Percentiles rank a stretch among this genome's conserved stretches.
These are phyloP conservation scores for Hansenula lynferdii DNA, from an alignment of 1,139 yeast species.

Conservation along the genomic window DNA sequence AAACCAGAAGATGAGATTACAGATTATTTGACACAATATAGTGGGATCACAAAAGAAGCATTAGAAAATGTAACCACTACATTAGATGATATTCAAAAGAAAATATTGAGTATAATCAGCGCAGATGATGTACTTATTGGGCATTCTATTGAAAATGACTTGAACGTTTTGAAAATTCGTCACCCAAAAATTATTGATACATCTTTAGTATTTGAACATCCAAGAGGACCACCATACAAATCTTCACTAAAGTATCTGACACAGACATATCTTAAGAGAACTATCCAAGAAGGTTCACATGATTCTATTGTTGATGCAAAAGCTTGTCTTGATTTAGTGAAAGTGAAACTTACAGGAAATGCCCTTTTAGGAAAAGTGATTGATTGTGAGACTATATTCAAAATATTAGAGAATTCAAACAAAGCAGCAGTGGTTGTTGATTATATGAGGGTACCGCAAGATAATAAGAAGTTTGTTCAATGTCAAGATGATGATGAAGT, in stretches of 20 bases:
- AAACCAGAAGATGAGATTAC: conserved; percentile 69
- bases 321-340: conserved; percentile 75
- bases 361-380: conserved; percentile 52
- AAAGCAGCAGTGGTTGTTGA: conserved; percentile 39
- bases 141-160: conserved; percentile 69
- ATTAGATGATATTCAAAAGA: conserved; percentile 59
- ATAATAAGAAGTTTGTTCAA: conserved; percentile 27
- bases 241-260: conserved; percentile 75
- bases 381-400: conserved; percentile 37
- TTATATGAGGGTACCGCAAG: conserved; percentile 24
- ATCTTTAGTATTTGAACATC: conserved; percentile 61
- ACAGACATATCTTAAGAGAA: conserved; percentile 43
- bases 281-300: conserved; percentile 67
- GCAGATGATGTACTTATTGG: conserved; percentile 59
- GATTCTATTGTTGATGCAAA: conserved; percentile 83
- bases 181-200: conserved; percentile 72
- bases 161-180: conserved; percentile 51
- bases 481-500: conserved; percentile 59
- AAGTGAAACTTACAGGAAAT: conserved; percentile 66
- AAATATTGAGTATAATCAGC: conserved; percentile 41
- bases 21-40: conserved; percentile 76
- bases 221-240: conserved; percentile 72
- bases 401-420: conserved; percentile 27
- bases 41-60: conserved; percentile 79
- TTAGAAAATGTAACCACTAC: conserved; percentile 61